Conservation (phyloP, 1,284 basidiomycete genomes). For the Sanguinoderma infundibulare region DNA sequence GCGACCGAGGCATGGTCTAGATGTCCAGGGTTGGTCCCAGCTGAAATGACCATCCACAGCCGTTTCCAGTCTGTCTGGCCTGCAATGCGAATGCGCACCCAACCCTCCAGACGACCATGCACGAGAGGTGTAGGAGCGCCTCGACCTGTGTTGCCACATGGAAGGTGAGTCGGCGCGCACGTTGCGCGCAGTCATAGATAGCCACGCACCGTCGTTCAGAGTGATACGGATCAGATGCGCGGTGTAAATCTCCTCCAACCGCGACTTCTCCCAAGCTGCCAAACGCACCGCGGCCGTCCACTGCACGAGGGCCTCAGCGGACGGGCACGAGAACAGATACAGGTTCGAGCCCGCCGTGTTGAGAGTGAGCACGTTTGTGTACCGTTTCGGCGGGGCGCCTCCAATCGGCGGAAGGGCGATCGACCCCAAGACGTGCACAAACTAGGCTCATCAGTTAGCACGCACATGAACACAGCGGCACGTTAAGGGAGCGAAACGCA, state of each 20-base stretch:
- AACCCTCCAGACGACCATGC: conserved; percentile 87
- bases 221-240: conserved; percentile 89
- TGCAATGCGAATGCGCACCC: conserved; percentile 90
- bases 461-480: background rate
- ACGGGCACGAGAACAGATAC: conserved; percentile 86
- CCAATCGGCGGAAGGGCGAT: conserved; percentile 63
- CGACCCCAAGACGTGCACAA: conserved; percentile 74
- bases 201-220: conserved; percentile 49
- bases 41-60: conserved; percentile 81
- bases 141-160: conserved; percentile 49
- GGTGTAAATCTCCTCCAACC: conserved; percentile 97
- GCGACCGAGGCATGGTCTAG: conserved; percentile 40
- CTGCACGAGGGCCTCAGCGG: conserved; percentile 71
- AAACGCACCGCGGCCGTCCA: conserved; percentile 94
- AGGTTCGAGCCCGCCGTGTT: conserved; percentile 96
- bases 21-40: conserved; percentile 23
- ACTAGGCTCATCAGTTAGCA: conserved; percentile 43
- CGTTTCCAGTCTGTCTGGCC: conserved; percentile 97
- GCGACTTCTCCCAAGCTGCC: conserved; percentile 93
- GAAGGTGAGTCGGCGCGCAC: background rate
- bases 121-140: conserved; percentile 69
- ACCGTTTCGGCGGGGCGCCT: conserved; percentile 56
- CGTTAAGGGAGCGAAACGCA: conserved; percentile 43
- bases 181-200: background rate
- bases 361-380: conserved; percentile 85